phyloP scores from a whole-genome alignment of 129 eudicot genomes.

The Tanacetum coccineum region DNA sequence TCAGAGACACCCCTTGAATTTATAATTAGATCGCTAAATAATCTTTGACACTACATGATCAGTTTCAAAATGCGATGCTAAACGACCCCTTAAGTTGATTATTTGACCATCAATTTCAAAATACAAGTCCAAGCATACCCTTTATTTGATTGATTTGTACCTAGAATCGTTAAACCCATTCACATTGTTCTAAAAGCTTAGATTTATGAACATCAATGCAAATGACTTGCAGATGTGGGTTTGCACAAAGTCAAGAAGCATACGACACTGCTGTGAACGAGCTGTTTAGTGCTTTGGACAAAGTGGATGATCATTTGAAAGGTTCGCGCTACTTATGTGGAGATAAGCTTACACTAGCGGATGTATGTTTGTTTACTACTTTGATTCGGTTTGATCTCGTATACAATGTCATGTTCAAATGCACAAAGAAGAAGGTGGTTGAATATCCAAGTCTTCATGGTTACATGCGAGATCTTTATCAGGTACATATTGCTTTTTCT shows the following conservation, averaged over 20 bases:
- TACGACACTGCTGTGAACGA: constrained; percentile 73
- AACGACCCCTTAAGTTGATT: too few species aligned
- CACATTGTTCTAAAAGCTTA: not conserved
- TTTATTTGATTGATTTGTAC: not conserved
- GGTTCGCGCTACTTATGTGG: constrained; percentile 79
- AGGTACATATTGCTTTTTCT: constrained; percentile 40
- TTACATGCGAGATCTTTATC: constrained; percentile 81
- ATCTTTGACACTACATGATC: too few species aligned
- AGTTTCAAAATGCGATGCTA: too few species aligned
- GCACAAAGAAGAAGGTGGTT: constrained; percentile 89
- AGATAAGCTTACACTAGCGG: constrained; percentile 78
- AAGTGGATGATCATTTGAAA: constrained; percentile 67
- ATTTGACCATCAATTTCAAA: too few species aligned
- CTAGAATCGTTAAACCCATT: not conserved
- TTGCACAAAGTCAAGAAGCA: constrained; percentile 98
- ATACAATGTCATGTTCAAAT: constrained; percentile 86
- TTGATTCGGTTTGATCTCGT: constrained; percentile 86
- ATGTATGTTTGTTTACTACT: constrained; percentile 85
- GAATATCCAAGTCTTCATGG: constrained; percentile 78
- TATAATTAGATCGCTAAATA: too few species aligned
- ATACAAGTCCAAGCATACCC: too few species aligned
- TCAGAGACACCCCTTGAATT: too few species aligned
- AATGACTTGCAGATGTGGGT: constrained; percentile 68
- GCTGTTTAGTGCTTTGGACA: constrained; percentile 59
- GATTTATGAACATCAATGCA: constrained; percentile 17